phyloP scores from a whole-genome alignment of 2,329 filamentous ascomycete genomes.

The Mycocentrospora acerina region DNA sequence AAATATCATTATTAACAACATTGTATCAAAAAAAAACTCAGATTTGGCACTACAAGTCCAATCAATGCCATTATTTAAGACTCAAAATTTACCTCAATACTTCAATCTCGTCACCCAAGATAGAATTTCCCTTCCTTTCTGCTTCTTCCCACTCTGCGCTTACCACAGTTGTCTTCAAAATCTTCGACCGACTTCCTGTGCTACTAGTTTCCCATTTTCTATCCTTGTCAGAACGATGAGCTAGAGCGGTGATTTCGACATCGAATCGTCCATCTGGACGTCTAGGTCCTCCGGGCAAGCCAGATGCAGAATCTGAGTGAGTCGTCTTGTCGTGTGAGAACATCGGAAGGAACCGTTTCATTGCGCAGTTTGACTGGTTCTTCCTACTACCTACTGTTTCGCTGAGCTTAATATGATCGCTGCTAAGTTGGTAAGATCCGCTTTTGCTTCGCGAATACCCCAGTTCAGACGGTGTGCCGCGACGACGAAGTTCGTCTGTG shows the following conservation, averaged over 20 bases:
- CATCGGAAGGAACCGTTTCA: slow-evolving; percentile 34
- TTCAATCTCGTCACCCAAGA: slow-evolving; percentile 23
- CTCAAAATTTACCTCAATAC: slow-evolving; percentile 10
- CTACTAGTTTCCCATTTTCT: slow-evolving; percentile 37
- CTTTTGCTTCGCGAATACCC: slow-evolving; percentile 30
- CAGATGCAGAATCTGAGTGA: slow-evolving; percentile 37
- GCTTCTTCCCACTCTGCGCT: slow-evolving; percentile 39
- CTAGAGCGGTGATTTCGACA: slow-evolving; percentile 33
- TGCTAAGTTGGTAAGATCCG: slow-evolving; percentile 34
- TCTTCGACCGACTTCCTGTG: slow-evolving; percentile 35
- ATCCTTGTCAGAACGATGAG: slow-evolving; percentile 13
- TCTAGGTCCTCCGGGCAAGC: slow-evolving; percentile 34
- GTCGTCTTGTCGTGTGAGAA: slow-evolving; percentile 29
- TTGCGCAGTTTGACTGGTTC: slow-evolving; percentile 19
- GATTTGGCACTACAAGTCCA: background rate
- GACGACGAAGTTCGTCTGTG: slow-evolving; percentile 34
- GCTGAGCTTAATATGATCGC: slow-evolving; percentile 11
- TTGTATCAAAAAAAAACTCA: no score
- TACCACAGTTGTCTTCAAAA: slow-evolving; percentile 39
- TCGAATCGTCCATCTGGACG: slow-evolving; percentile 32
- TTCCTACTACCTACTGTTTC: slow-evolving; percentile 14
- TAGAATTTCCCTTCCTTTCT: slow-evolving; percentile 17
- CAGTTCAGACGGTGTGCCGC: slow-evolving; percentile 30
- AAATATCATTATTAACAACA: no score
- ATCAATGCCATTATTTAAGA: background rate